These are phyloP conservation scores for Paraglomus occultum DNA, from an alignment of 192 early-diverging fungal genomes.

Conservation along the genomic window DNA sequence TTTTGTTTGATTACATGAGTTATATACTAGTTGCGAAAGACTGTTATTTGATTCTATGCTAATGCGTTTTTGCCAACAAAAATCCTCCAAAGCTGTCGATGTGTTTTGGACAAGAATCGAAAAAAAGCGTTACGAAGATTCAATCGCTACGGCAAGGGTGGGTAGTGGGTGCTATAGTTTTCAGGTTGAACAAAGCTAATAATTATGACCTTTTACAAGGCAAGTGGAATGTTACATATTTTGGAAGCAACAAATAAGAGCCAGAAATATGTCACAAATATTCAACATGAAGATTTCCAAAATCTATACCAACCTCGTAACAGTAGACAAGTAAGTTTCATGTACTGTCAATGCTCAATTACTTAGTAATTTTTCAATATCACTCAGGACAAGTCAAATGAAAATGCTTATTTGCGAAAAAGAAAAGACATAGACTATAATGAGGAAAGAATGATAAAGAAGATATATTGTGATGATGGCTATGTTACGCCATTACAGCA, in stretches of 20 bases:
- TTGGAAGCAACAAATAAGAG: slow-evolving; percentile 10
- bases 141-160: no score
- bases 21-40: no score
- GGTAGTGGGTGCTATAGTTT: background rate
- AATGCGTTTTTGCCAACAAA: no score
- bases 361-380: background rate
- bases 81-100: no score
- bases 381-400: background rate
- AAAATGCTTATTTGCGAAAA: slow-evolving; percentile 7
- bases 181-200: background rate
- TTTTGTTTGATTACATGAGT: no score
- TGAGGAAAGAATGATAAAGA: background rate
- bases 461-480: background rate
- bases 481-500: background rate
- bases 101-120: no score
- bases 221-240: background rate
- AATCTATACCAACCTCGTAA: no score
- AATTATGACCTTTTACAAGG: background rate
- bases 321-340: slow-evolving; percentile 5
- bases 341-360: slow-evolving; percentile 10
- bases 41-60: no score
- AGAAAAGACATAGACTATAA: slow-evolving; percentile 6
- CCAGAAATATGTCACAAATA: background rate
- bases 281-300: no score
- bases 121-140: no score